These are phyloP conservation scores for Coprinopsis marcescibilis DNA, from an alignment of 768 basidiomycete species.

Conservation along the genomic window DNA sequence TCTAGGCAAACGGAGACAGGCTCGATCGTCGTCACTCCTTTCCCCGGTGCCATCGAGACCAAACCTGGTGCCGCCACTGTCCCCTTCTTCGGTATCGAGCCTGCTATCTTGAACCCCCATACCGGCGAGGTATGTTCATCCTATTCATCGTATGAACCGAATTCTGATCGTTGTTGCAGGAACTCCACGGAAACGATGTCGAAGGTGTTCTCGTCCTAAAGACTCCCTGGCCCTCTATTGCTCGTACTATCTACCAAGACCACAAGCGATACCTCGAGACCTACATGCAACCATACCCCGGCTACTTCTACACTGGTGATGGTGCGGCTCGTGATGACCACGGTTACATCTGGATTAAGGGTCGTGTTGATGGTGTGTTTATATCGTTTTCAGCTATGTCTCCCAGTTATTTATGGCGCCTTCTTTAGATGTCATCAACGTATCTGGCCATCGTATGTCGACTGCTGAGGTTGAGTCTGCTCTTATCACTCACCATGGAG, in stretches of 20 bases:
- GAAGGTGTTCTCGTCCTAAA: conserved; percentile 88
- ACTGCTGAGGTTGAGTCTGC: conserved; percentile 99
- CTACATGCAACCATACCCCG: conserved; percentile 72
- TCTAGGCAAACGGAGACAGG: conserved; percentile 96
- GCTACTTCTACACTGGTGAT: conserved; percentile 95
- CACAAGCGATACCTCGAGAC: conserved; percentile 73
- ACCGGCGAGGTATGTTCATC: conserved; percentile 49
- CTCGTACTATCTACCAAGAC: conserved; percentile 87
- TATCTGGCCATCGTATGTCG: conserved; percentile 93
- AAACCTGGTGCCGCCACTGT: conserved; percentile 97
- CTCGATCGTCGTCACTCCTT: conserved; percentile 88
- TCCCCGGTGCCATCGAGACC: conserved; percentile 93
- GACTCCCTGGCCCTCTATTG: conserved; percentile 93
- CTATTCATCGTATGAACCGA: neutral
- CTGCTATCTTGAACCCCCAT: conserved; percentile 82
- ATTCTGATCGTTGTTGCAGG: conserved; percentile 24
- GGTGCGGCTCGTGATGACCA: conserved; percentile 91
- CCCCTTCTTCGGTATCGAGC: conserved; percentile 94
- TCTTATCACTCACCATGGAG: conserved; percentile 88
- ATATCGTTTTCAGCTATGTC: conserved; percentile 2
- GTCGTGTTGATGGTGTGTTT: conserved; percentile 79
- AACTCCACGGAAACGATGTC: conserved; percentile 72
- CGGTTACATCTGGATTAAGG: conserved; percentile 99
- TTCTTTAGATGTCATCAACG: conserved; percentile 85
- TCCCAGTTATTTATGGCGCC: neutral